Percentiles rank a stretch among this genome's conserved stretches.
These are phyloP conservation scores for Arthroderma sp. DNA, from an alignment of 2,329 filamentous ascomycete genomes.

Conservation along the genomic window DNA sequence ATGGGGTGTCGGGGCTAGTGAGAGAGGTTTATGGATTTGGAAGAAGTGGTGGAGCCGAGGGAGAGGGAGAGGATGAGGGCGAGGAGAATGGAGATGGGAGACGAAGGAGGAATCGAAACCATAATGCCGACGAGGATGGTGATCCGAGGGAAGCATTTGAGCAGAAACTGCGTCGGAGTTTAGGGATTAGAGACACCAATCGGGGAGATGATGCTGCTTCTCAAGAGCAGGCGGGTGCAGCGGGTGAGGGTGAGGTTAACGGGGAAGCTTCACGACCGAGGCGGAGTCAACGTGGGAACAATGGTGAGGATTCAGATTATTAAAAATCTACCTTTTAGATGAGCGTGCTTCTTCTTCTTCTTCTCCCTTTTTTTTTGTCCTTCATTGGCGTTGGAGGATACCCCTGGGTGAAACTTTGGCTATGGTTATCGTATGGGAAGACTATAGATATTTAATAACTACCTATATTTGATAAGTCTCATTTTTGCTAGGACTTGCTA, in stretches of 20 bases:
- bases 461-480: too few species aligned
- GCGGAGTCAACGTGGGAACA: neutral
- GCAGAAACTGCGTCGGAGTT: constrained; percentile 47
- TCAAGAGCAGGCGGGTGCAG: neutral
- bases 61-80: constrained; percentile 10
- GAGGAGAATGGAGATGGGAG: constrained; percentile 11
- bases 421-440: too few species aligned
- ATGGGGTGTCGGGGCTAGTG: constrained; percentile 60
- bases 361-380: too few species aligned
- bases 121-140: constrained; percentile 27
- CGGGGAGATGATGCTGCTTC: constrained; percentile 1
- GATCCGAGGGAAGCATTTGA: constrained; percentile 38
- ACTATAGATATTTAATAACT: too few species aligned
- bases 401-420: too few species aligned
- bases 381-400: too few species aligned
- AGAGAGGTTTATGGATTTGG: constrained; percentile 39
- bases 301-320: constrained; percentile 1
- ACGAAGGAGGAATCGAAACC: constrained; percentile 38
- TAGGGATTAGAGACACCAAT: constrained; percentile 36
- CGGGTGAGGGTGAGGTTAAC: constrained; percentile 2
- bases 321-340: too few species aligned
- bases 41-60: constrained; percentile 12
- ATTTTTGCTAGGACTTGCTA: too few species aligned
- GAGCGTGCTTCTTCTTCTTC: too few species aligned
- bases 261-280: neutral